A percentile compares a stretch with the other conserved stretches of the same genome.
These are phyloP conservation scores for Rhizophlyctis rosea DNA, from an alignment of 192 early-diverging fungal species.

Conservation along the genomic window DNA sequence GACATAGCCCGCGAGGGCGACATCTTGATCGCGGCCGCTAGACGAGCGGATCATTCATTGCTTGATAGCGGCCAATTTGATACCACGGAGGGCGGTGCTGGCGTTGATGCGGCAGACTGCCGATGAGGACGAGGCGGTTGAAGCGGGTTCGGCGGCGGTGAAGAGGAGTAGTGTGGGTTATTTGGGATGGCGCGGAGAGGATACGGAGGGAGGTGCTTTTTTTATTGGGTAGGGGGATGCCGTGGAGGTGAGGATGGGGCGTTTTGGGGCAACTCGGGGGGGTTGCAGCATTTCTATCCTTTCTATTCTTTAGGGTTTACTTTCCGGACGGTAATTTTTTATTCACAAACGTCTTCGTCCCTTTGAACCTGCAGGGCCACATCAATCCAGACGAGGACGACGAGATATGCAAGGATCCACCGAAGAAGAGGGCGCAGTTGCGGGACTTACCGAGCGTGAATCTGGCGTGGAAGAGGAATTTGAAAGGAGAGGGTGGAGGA, in stretches of 20 bases:
- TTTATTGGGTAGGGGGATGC: conserved; percentile 78
- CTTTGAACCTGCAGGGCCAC: no score
- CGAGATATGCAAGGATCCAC: conserved; percentile 51
- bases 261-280: no score
- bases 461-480: conserved; percentile 56
- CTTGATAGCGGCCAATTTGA: conserved; percentile 64
- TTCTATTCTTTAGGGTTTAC: no score
- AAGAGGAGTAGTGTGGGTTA: conserved; percentile 45
- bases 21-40: conserved; percentile 63
- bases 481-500: conserved; percentile 68
- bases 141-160: not conserved
- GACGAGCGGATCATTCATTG: conserved; percentile 71
- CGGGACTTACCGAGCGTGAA: conserved; percentile 69
- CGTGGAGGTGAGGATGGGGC: conserved; percentile 57
- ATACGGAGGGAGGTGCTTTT: conserved; percentile 77
- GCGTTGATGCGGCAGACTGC: conserved; percentile 31
- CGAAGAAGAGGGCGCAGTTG: conserved; percentile 66
- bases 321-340: no score
- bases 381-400: conserved; percentile 26
- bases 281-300: no score
- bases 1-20: conserved; percentile 50
- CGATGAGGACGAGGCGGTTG: conserved; percentile 31
- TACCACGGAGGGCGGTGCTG: conserved; percentile 13
- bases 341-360: no score
- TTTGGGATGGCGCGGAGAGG: conserved; percentile 72